Base-by-base conservation (phyloP, 371 early-diverging fungal genomes). In the Homolaphlyctis polyrhiza region DNA sequence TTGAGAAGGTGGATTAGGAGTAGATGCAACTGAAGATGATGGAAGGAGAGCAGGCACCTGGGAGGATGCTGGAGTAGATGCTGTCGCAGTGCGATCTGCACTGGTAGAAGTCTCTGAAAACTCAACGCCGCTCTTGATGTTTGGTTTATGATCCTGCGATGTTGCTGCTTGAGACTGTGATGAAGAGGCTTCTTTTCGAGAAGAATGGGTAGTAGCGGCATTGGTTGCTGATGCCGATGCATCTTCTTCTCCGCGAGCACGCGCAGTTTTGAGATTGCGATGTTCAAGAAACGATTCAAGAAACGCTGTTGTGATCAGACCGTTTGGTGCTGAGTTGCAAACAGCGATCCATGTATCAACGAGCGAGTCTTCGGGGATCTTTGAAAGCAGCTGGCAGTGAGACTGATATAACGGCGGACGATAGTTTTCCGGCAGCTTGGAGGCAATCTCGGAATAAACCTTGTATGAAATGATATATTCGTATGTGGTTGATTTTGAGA, bases 401-500 rank as follows among this genome's bases (percentile, higher is more conserved):
- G 69, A 69, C 59, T 79, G 79, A 49, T 73, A 79, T 72, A 71
- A 64, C 2, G 79, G 79, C 33, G 79, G 79, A 18, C 68, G 63
- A 49, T 52, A 67, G 5, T 62, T 68, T 27, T 60, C 55, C 25
- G 71, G 65, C 13, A 76, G 64, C 45, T 73, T 74, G 57, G 62
- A 57, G 21, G 69, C 73, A 57, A 79, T 79, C 55, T 75, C 74
- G 28, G 73, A 75, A 52, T 79, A 79, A 58, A 79, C 66, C 21
- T 71, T 64, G 47, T 75, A 77, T 2, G 73, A 71, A 27, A 78
- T 78, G 64, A 79, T 79, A 69, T 79, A 79, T 66, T 79, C 79
- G 67, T 79, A 79, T 11, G 79, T 79, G 14, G 79, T 79, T 18
- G 75, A 75, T 45, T 79, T 79, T 48, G 75, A 74, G 60, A 76